Conservation (phyloP, 2,329 filamentous ascomycete genomes). For the Trichothecium roseum region DNA sequence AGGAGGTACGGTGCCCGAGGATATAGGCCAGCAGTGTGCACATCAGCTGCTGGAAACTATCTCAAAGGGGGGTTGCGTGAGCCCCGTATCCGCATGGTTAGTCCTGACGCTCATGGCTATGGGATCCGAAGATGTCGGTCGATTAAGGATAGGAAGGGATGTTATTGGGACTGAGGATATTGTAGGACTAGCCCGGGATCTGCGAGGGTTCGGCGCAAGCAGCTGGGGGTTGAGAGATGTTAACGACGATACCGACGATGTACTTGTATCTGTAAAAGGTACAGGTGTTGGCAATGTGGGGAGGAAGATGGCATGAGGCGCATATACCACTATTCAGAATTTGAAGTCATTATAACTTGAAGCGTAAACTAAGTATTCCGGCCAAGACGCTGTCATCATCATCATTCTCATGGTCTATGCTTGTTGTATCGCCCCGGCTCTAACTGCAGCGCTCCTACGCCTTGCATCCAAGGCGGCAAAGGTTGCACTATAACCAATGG, state of each 20-base stretch:
- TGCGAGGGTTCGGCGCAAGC: constrained; percentile 79
- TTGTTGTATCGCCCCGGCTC: not conserved
- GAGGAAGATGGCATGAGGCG: constrained; percentile 61
- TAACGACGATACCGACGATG: constrained; percentile 54
- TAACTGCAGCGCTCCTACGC: constrained; percentile 9
- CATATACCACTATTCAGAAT: constrained; percentile 10
- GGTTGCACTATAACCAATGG: constrained; percentile 43
- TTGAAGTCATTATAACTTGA: constrained; percentile 6
- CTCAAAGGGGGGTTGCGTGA: constrained; percentile 71
- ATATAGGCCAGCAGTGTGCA: constrained; percentile 79
- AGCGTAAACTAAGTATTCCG: not conserved
- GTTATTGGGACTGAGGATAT: constrained; percentile 73
- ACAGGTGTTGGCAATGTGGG: constrained; percentile 91
- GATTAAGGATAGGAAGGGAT: constrained; percentile 70
- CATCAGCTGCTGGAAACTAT: constrained; percentile 82
- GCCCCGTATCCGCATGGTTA: constrained; percentile 58
- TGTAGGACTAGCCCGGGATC: constrained; percentile 70
- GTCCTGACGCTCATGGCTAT: constrained; percentile 91
- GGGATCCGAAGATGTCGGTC: constrained; percentile 91
- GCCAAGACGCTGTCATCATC: not conserved
- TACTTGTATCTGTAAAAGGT: constrained; percentile 86
- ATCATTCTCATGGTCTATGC: not conserved
- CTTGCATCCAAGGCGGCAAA: constrained; percentile 39
- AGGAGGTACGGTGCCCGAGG: constrained; percentile 79
- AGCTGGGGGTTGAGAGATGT: constrained; percentile 83